Evolutionary conservation across 805 yeast species (phyloP).

Genomic region (Yarrowia yakushimensis): DNA sequence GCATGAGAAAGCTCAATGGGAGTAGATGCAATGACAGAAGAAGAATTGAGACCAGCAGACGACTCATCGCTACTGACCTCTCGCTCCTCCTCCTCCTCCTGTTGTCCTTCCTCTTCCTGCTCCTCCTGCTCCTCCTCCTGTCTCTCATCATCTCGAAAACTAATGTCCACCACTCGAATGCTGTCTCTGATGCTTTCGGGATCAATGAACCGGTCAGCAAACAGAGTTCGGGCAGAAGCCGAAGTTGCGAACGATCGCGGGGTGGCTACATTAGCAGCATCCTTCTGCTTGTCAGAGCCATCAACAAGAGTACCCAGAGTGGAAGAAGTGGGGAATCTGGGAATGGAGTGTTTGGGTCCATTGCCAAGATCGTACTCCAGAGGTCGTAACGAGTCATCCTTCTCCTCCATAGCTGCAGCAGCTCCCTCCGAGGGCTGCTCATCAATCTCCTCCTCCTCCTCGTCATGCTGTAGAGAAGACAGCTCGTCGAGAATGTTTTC

Average conservation of each 20-base stretch:
- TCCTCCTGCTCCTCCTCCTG: background rate
- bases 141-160: background rate
- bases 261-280: background rate
- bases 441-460: background rate
- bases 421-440: background rate
- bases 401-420: background rate
- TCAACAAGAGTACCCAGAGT: constrained; percentile 20
- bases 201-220: constrained; percentile 15
- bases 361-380: constrained; percentile 2
- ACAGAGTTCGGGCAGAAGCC: constrained; percentile 7
- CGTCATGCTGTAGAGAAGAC: background rate
- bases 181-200: constrained; percentile 13
- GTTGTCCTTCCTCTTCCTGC: background rate
- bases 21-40: constrained; percentile 12
- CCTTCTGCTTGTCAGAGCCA: background rate
- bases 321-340: constrained; percentile 2
- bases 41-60: background rate
- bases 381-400: constrained; percentile 1
- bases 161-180: constrained; percentile 11
- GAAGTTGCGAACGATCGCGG: constrained; percentile 11
- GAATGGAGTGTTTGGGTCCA: background rate
- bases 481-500: constrained; percentile 3
- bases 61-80: background rate
- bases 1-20: background rate
- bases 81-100: background rate